Base-by-base conservation (phyloP, 208 protist species). In the Trypanosoma avium region DNA sequence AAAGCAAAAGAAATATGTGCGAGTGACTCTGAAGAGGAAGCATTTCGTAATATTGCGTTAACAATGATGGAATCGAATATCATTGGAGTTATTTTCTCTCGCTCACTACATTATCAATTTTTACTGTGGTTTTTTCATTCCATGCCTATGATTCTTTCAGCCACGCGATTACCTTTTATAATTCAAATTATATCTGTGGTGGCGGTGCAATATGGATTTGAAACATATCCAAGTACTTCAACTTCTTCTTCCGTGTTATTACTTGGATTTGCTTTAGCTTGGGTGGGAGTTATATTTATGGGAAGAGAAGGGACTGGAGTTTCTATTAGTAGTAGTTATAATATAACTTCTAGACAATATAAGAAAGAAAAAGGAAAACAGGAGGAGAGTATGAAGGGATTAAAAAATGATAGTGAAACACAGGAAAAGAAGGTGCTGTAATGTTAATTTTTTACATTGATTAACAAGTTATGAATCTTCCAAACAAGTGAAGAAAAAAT, bases 31-130 rank as follows among this genome's bases (percentile, higher is more conserved):
- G 38, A 50, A 49, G 61, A 79, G 9, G 58, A 70, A 50, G 40
- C 61, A 13, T 76, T 48, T 48, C 35, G 46, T 33, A 63, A 57
- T 48, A 84, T 97, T 27, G 62, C 87, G 1, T 61, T 83, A 58
- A 88, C 89, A 0, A 40, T 98, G 27, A 82, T 98, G 45, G 77
- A 85, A 59, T 87, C 75, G 19, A 98, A 97, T 70, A 73, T 97
- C 15, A 82, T 97, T 54, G 97, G 95, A 19, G 78, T 98, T 30
- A 68, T 82, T 13, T 94, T 92, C 55, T 63, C 84, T 6, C 79
- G 95, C 36, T 81, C 81, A 4, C 38, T 98, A n/a, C 95, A 98
- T 68, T 98, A 92, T 66, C 95, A 98, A 81, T 98, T 98, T 68
- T 91, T 96, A 55, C 59, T 70, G 12, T 98, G 93, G 90, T 98